Conservation (phyloP, 2,329 filamentous ascomycete genomes). For the Xylaria multiplex region DNA sequence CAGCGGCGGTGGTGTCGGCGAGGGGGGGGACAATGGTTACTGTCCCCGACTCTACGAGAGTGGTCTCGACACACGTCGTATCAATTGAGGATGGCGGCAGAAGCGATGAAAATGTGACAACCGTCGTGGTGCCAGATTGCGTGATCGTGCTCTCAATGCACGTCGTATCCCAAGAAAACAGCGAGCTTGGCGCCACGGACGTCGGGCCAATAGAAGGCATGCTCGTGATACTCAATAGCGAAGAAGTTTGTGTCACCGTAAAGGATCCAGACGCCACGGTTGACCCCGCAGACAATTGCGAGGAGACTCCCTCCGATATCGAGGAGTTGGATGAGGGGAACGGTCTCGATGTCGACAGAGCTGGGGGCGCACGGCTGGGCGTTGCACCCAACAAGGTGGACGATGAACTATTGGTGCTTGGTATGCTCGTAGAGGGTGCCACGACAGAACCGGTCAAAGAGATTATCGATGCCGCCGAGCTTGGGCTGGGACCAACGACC, state of each 20-base stretch:
- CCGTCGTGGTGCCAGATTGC: slow-evolving; percentile 31
- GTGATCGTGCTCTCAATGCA: slow-evolving; percentile 38
- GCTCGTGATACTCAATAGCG: slow-evolving; percentile 1
- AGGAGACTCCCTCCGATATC: slow-evolving; percentile 11
- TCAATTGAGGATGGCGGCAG: slow-evolving; percentile 24
- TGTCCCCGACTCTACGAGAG: slow-evolving; percentile 34
- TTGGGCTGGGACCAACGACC: neutral
- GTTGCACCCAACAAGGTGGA: slow-evolving; percentile 4
- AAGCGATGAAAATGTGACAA: slow-evolving; percentile 28
- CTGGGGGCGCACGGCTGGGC: slow-evolving; percentile 6
- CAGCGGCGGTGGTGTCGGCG: neutral
- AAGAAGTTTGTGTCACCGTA: slow-evolving; percentile 22
- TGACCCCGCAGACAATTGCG: slow-evolving; percentile 18
- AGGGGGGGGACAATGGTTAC: slow-evolving; percentile 32
- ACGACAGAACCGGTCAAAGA: slow-evolving; percentile 18
- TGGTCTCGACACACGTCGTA: slow-evolving; percentile 39
- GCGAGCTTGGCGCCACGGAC: slow-evolving; percentile 28
- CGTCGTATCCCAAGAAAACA: slow-evolving; percentile 35
- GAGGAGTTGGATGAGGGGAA: slow-evolving; percentile 36
- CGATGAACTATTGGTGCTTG: slow-evolving; percentile 16
- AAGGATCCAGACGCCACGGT: slow-evolving; percentile 12
- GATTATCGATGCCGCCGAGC: slow-evolving; percentile 3
- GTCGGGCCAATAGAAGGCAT: slow-evolving; percentile 18
- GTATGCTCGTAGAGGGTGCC: slow-evolving; percentile 17
- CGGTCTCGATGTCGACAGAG: slow-evolving; percentile 30